These are phyloP conservation scores for Penstemon newberryi DNA, from an alignment of 257 asterid genomes.

Conservation along the genomic window DNA sequence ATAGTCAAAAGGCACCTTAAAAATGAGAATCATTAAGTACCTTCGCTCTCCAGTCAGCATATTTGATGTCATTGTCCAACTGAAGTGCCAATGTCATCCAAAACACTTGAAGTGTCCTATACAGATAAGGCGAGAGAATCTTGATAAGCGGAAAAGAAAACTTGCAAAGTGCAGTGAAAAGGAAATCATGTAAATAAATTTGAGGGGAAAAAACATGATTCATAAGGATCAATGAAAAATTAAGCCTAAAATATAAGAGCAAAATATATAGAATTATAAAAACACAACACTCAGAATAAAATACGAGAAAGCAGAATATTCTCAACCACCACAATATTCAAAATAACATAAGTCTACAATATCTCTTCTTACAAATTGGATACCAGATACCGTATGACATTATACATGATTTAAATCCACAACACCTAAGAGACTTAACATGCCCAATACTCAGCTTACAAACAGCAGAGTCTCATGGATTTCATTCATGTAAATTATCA, in stretches of 20 bases:
- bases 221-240: constrained; percentile 9
- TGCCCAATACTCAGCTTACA: constrained; percentile 6
- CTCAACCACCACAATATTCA: neutral
- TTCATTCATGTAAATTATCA: neutral
- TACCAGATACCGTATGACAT: neutral
- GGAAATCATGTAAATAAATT: neutral
- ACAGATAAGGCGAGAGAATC: constrained; percentile 18
- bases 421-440: neutral
- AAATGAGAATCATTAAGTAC: constrained; percentile 39
- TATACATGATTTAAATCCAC: neutral
- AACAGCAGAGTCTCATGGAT: neutral
- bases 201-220: neutral
- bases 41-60: constrained; percentile 90
- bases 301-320: neutral
- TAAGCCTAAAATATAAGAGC: neutral
- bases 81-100: constrained; percentile 65
- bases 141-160: neutral
- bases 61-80: constrained; percentile 76
- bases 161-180: neutral
- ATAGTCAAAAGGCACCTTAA: constrained; percentile 5
- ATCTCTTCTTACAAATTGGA: neutral
- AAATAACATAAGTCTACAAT: neutral
- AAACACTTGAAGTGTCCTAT: constrained; percentile 41
- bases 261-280: neutral
- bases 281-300: neutral